These are phyloP conservation scores for Wickerhamomyces alni DNA, from an alignment of 805 yeast genomes.

Conservation along the genomic window DNA sequence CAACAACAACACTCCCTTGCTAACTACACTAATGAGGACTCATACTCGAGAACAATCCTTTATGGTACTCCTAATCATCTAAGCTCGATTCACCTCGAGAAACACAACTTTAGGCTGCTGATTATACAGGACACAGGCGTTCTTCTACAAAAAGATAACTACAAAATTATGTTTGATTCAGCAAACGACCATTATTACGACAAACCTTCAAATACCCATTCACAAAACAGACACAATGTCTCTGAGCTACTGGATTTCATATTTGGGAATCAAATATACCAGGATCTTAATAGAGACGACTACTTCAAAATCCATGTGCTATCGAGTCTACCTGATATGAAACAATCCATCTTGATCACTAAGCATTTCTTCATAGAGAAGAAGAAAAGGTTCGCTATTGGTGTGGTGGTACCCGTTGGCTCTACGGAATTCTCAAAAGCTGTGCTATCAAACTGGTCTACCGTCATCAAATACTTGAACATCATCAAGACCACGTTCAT, in stretches of 20 bases:
- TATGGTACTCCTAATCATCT: slow-evolving; percentile 20
- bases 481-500: slow-evolving; percentile 23
- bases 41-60: slow-evolving; percentile 20
- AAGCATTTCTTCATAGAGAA: slow-evolving; percentile 24
- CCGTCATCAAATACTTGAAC: slow-evolving; percentile 24
- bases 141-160: slow-evolving; percentile 29
- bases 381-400: slow-evolving; percentile 27
- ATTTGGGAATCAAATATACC: slow-evolving; percentile 33
- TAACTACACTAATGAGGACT: slow-evolving; percentile 18
- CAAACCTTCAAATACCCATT: slow-evolving; percentile 8
- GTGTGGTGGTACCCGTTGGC: slow-evolving; percentile 24
- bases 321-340: slow-evolving; percentile 23
- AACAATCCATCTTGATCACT: slow-evolving; percentile 26
- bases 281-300: slow-evolving; percentile 22
- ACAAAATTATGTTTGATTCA: slow-evolving; percentile 27
- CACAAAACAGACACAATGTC: slow-evolving; percentile 9
- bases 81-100: slow-evolving; percentile 2
- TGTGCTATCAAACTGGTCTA: slow-evolving; percentile 28
- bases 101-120: slow-evolving; percentile 25
- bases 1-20: neutral
- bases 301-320: slow-evolving; percentile 23
- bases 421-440: slow-evolving; percentile 21
- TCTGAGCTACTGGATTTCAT: slow-evolving; percentile 29
- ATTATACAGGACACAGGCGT: slow-evolving; percentile 33
- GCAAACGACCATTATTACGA: slow-evolving; percentile 17